phyloP scores from a whole-genome alignment of 2,329 filamentous ascomycete species.

The Tolypocladium amazonense region DNA sequence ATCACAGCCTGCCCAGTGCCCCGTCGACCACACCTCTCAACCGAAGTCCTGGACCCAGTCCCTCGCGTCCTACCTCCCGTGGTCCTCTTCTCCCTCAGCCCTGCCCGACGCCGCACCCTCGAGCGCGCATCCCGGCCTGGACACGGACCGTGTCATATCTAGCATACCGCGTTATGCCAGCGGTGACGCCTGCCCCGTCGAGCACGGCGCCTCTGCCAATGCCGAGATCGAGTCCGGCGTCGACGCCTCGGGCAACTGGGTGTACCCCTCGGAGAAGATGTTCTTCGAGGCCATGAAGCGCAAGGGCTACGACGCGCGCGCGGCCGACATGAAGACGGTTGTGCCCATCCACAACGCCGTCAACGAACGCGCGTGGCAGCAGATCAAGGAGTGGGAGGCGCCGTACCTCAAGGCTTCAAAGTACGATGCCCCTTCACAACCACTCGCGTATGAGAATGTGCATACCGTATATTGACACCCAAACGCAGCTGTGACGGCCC shows the following conservation, averaged over 20 bases:
- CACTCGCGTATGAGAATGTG: background rate
- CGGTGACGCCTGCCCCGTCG: constrained; percentile 26
- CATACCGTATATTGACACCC: constrained; percentile 1
- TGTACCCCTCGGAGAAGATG: constrained; percentile 93
- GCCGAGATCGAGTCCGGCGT: constrained; percentile 67
- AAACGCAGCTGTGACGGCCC: constrained; percentile 55
- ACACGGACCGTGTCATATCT: constrained; percentile 61
- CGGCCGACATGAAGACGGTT: constrained; percentile 76
- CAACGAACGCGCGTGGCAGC: constrained; percentile 89
- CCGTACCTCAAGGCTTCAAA: constrained; percentile 49
- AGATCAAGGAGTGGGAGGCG: constrained; percentile 83
- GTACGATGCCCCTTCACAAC: constrained; percentile 24
- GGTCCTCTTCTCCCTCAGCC: constrained; percentile 19
- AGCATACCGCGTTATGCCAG: constrained; percentile 57
- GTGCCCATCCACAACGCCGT: constrained; percentile 98
- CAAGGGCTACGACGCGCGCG: constrained; percentile 66
- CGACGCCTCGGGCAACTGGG: constrained; percentile 76
- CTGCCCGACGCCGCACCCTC: constrained; percentile 8
- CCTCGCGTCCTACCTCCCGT: constrained; percentile 29
- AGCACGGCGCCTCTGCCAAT: constrained; percentile 47
- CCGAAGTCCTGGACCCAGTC: constrained; percentile 33
- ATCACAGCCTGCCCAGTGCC: constrained; percentile 12
- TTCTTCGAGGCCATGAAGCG: constrained; percentile 96
- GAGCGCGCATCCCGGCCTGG: constrained; percentile 31
- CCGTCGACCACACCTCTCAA: constrained; percentile 20